Conservation (phyloP, 192 early-diverging fungal species). For the Powellomyces hirtus region DNA sequence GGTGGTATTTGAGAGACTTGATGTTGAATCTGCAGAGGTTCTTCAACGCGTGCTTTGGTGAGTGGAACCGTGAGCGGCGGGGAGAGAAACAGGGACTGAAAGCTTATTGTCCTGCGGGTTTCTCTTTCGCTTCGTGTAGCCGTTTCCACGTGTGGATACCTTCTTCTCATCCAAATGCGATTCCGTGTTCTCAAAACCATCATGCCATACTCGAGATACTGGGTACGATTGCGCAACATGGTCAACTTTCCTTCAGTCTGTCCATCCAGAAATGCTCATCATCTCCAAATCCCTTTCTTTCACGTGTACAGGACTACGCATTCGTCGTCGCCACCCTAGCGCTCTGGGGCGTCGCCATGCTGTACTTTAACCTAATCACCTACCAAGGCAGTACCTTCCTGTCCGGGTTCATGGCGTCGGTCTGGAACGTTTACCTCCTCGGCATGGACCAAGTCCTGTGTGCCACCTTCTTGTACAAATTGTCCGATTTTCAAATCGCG, state of each 20-base stretch:
- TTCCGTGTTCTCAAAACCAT: conserved; percentile 20
- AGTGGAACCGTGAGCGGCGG: neutral
- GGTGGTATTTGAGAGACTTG: neutral
- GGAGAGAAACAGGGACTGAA: neutral
- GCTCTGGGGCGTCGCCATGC: neutral
- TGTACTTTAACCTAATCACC: neutral
- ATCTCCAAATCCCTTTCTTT: neutral
- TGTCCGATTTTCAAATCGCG: conserved; percentile 1
- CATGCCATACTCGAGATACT: neutral
- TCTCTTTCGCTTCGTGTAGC: neutral
- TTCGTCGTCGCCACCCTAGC: neutral
- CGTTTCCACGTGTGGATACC: neutral
- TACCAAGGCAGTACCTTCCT: neutral
- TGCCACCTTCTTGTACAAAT: neutral
- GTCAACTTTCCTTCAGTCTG: neutral
- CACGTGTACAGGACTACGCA: neutral
- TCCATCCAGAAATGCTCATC: no score
- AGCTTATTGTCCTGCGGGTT: neutral
- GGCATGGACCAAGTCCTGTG: neutral
- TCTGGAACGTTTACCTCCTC: conserved; percentile 5
- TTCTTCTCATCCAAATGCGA: neutral
- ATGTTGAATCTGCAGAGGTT: neutral
- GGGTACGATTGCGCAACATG: neutral
- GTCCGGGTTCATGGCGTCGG: neutral
- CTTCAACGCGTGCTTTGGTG: neutral